Base-by-base conservation (phyloP, 2,329 filamentous ascomycete species). In the Rhinocladiella mackenziei region DNA sequence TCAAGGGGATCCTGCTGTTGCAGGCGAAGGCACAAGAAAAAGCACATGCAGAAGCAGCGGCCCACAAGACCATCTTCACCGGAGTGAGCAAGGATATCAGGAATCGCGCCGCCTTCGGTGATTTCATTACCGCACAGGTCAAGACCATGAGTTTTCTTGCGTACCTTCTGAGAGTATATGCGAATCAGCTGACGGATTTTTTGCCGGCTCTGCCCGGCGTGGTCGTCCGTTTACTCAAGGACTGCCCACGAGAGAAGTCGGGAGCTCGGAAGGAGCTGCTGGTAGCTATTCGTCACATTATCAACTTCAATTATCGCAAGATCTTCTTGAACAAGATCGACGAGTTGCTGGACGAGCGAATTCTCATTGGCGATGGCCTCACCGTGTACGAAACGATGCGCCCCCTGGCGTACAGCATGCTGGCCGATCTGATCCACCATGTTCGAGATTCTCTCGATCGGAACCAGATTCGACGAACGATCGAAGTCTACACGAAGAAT, bases 111-210 rank as follows among this genome's bases (percentile, higher is more conserved):
- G 91, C 89, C 0, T 99, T 97, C 69, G 92, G 91, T 25, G 94
- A 98, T 58, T 94, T 97, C 56, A 94, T 98, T 54, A 97, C 89
- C 0, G 89, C 91, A 1, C 94, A 99, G 64, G 92, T 98, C 11
- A 97, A 99, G 72, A 97, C 91, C 0, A 97, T 98, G 91, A 97
- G 89, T 59, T 98, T 98, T 59, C 65, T 98, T 55, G 94, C 94
- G 1, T 98, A 97, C 61, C 71, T 98, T 1, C 76, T 98, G 9
- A 75, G 92, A 31, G 84, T 94, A 35, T 94, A 96, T 64, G 82
- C 89, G 2, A 83, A 85, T 45, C 86, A 95, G 54, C 71, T 98
- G 7, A 80, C 81, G 8, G 92, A 98, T 57, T 97, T 98, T 58
- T 70, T 98, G 19, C 84, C 82, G 0, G 84, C 81, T 0, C 71